Evolutionary conservation across 495 filamentous ascomycete species (phyloP), one percentile per base, ranked within the genome.

Genomic region (Penicillium waksmanii): DNA sequence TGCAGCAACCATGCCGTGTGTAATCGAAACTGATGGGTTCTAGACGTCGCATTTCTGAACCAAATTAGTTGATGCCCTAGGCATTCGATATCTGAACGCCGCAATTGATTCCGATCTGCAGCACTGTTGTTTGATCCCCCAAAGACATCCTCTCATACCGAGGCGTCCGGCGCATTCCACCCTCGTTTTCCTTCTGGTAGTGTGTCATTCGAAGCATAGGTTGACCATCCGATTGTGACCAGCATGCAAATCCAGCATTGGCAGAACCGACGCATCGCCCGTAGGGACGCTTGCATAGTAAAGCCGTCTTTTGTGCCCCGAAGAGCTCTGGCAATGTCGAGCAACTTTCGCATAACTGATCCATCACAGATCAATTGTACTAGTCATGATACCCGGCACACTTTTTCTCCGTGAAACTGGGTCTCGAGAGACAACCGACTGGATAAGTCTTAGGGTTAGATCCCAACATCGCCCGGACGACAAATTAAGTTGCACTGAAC

Each of bases 221-320:
- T 33, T 60, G 48, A 70, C 70, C 68, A 69, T 76, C 73, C 73
- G 36, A 38, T 66, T 53, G 51, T 72, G 73, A 79, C 73, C 72
- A 65, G 66, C 73, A 76, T 73, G 66, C 67, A 60, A 53, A 52
- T 63, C 74, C 78, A 80, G 78, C 78, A 75, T 76, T 44, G 68
- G 73, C 23, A 61, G 62, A 73, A 77, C 77, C 67, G 78, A 81
- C 78, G 76, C 75, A 69, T 66, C 64, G 64, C 63, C 73, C 68
- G 51, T 74, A 48, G 27, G 69, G 68, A 61, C 70, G 50, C 62
- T 69, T 64, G 69, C 76, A 81, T 81, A 76, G 75, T 76, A 58
- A 27, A 61, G 71, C 74, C 74, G 65, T 79, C 75, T 79, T 78
- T 77, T 57, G 57, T 55, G 62, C 69, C 62, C 54, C 42, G 50